Evolutionary conservation across 805 yeast species (phyloP).

Genomic region (Yarrowia osloensis): DNA sequence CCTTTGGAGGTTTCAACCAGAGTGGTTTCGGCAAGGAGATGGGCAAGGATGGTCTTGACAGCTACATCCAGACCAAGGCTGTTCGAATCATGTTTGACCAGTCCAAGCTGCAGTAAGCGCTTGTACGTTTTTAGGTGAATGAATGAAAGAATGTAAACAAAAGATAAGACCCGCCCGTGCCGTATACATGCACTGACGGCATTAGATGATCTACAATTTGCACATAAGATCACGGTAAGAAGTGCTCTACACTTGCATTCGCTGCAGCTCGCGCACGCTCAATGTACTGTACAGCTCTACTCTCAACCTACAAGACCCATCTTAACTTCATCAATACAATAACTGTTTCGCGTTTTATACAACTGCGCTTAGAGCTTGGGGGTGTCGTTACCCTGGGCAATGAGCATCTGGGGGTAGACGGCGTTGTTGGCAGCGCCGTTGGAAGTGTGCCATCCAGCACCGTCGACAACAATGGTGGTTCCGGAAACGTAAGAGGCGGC

Average conservation of each 20-base stretch:
- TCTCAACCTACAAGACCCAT: too few relatives aligned
- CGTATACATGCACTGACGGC: too few relatives aligned
- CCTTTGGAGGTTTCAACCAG: slow-evolving; percentile 80
- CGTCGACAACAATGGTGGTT: slow-evolving; percentile 79
- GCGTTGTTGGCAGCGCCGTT: slow-evolving; percentile 8
- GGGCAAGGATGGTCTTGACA: slow-evolving; percentile 69
- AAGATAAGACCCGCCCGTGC: too few relatives aligned
- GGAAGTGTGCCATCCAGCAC: slow-evolving; percentile 77
- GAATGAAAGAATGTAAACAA: not conserved
- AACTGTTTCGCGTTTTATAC: not conserved
- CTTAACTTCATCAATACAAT: slow-evolving; percentile 5
- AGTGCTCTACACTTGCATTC: too few relatives aligned
- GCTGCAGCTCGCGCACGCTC: too few relatives aligned
- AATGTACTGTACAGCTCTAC: too few relatives aligned
- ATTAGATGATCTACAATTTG: too few relatives aligned
- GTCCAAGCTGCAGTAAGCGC: not conserved
- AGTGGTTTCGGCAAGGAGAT: slow-evolving; percentile 82
- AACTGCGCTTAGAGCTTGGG: slow-evolving; percentile 29
- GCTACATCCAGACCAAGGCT: slow-evolving; percentile 75
- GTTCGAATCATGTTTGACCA: slow-evolving; percentile 52
- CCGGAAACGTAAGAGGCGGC: slow-evolving; percentile 82
- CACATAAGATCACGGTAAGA: too few relatives aligned
- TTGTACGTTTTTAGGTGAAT: too few relatives aligned
- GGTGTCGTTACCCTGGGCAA: slow-evolving; percentile 31
- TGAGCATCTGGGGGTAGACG: slow-evolving; percentile 30